phyloP scores from a whole-genome alignment of 2,329 filamentous ascomycete species.

The Catunica adiposa region DNA sequence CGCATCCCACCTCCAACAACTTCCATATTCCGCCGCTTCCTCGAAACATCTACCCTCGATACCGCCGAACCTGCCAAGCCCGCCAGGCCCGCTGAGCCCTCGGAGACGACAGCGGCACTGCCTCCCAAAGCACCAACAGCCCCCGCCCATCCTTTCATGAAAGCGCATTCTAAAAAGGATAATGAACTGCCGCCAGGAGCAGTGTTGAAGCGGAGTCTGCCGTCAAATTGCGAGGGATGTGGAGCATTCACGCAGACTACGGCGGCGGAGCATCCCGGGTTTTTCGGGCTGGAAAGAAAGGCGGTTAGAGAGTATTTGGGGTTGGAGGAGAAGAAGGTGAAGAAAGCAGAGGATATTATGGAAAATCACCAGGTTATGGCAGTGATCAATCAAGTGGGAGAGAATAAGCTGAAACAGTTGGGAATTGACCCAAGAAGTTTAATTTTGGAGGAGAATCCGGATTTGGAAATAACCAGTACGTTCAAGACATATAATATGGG shows the following conservation, averaged over 20 bases:
- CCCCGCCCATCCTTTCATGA: background rate
- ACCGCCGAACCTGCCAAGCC: background rate
- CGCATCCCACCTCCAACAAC: background rate
- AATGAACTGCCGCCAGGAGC: background rate
- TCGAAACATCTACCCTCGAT: background rate
- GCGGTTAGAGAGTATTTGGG: conserved; percentile 33
- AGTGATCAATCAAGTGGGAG: conserved; percentile 21
- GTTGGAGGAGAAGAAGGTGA: conserved; percentile 21
- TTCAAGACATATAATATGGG: background rate
- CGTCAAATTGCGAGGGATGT: conserved; percentile 45
- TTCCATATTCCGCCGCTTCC: background rate
- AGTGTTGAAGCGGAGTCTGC: conserved; percentile 24
- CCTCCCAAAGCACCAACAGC: background rate
- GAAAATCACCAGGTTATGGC: conserved; percentile 18
- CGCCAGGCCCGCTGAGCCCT: background rate
- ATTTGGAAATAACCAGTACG: conserved; percentile 11
- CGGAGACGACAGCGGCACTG: no score
- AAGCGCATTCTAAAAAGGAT: background rate
- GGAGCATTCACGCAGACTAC: conserved; percentile 45
- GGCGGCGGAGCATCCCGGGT: conserved; percentile 35
- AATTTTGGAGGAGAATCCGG: conserved; percentile 10
- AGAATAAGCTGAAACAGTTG: conserved; percentile 26
- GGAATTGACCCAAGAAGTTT: conserved; percentile 27
- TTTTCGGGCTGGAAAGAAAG: conserved; percentile 36
- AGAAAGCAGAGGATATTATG: conserved; percentile 31